Base-by-base conservation (phyloP, 768 basidiomycete genomes). In the Mycena polygramma region DNA sequence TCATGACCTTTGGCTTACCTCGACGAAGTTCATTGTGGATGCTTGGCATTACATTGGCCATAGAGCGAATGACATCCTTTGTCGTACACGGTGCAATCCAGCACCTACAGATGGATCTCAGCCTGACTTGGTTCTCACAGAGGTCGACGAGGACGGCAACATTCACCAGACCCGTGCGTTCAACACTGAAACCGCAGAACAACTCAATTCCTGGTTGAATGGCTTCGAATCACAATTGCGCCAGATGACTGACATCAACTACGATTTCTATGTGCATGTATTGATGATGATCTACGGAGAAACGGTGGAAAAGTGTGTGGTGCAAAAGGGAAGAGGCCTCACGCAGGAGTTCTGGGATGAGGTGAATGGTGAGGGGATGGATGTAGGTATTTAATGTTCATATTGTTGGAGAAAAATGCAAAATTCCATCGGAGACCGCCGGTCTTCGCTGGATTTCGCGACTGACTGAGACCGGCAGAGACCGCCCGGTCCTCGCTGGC, bases 21-120 rank as follows among this genome's bases (percentile, higher is more conserved):
- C n/a, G n/a, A 74, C 71, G 2, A 48, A 59, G 30, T 73, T 75
- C 53, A 71, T 74, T 55, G 74, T 73, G 1, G 70, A 73, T 54
- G 70, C 73, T 0, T 73, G 64, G 49, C 68, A 70, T 20, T 70
- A 69, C 26, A 69, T 69, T 22, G 49, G 49, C 1, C 67, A 69
- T 49, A 51, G 55, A 0, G 54, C 73, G 7, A 60, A 35, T 13
- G 74, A 75, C 35, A n/a, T 43, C 20, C 57, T 74, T 13, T 61
- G 59, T 9, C 59, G 46, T 2, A 30, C 35, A 10, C 2, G 46
- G 20, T 61, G 59, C 45, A 75, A 75, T 52, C 74, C 74, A 0
- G 70, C 70, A 24, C 70, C 74, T 1, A 37, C 19, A 4, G 57
- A 74, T 55, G 74, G 73, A 9, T 62, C 70, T 3, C 74, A 75